phyloP scores from a whole-genome alignment of 495 filamentous ascomycete genomes.

The Aspergillus wentii region DNA sequence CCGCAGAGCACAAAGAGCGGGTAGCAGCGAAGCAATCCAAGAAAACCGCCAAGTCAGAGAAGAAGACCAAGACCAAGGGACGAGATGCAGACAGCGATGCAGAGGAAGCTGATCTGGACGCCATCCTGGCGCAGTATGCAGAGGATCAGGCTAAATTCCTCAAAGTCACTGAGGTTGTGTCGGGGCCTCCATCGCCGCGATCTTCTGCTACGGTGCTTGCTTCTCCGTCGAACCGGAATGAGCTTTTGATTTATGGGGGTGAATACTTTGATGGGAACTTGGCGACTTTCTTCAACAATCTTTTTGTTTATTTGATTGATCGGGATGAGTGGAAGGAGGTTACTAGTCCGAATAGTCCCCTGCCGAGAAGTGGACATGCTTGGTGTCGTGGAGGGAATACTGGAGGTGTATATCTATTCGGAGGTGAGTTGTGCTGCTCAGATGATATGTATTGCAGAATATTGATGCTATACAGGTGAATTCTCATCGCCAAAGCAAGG shows the following conservation, averaged over 20 bases:
- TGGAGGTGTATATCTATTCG: conserved; percentile 85
- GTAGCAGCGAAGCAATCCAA: conserved; percentile 50
- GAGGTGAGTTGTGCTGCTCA: conserved; percentile 44
- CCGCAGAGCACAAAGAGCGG: conserved; percentile 51
- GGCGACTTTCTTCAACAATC: conserved; percentile 61
- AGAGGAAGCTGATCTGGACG: conserved; percentile 92
- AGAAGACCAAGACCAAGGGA: conserved; percentile 58
- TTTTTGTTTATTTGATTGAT: conserved; percentile 88
- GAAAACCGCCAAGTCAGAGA: conserved; percentile 71
- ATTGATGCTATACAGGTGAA: conserved; percentile 30
- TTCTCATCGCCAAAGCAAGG: conserved; percentile 87
- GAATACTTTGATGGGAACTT: conserved; percentile 63
- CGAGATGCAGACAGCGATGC: conserved; percentile 68
- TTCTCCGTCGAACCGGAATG: conserved; percentile 78
- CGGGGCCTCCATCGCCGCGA: conserved; percentile 72
- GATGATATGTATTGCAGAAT: conserved; percentile 10
- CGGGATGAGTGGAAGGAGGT: conserved; percentile 82
- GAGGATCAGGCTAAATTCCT: conserved; percentile 83
- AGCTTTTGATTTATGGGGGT: conserved; percentile 89
- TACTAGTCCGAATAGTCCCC: conserved; percentile 83
- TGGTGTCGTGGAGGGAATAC: conserved; percentile 86
- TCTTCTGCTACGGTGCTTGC: conserved; percentile 75
- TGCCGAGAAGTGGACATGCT: conserved; percentile 87
- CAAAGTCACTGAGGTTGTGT: conserved; percentile 80
- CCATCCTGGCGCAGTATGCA: conserved; percentile 88